A percentile compares a stretch with the other conserved stretches of the same genome.
Evolutionary conservation across 768 basidiomycete species (phyloP).

Genomic region (Dacryopinax primogenitus): DNA sequence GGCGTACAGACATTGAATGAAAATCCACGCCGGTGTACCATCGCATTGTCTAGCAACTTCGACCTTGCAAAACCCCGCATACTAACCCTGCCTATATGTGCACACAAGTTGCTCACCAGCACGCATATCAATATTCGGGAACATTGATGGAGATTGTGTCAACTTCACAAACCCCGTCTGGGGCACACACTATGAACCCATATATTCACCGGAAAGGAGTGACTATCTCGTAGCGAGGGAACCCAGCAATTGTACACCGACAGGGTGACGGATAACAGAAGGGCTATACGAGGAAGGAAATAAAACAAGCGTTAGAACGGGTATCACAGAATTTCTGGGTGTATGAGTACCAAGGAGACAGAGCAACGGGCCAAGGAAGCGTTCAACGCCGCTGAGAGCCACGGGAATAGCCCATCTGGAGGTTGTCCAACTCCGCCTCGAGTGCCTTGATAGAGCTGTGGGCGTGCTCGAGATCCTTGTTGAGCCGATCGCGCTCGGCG

Average conservation of each 20-base stretch:
- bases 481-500: slow-evolving; percentile 93
- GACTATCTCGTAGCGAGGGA: neutral
- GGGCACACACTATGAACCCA: neutral
- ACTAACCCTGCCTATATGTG: neutral
- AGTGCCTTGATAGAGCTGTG: slow-evolving; percentile 84
- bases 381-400: slow-evolving; percentile 26
- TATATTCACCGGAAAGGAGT: slow-evolving; percentile 7
- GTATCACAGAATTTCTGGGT: slow-evolving; percentile 8
- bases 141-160: no score
- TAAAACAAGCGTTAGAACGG: neutral
- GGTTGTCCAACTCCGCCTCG: slow-evolving; percentile 79
- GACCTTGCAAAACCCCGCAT: neutral
- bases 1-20: no score
- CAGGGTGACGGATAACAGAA: neutral
- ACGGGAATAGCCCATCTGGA: slow-evolving; percentile 74
- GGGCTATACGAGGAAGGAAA: neutral
- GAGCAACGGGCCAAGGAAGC: neutral
- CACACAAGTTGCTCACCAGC: neutral
- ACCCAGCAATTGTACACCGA: neutral
- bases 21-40: no score
- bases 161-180: no score
- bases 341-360: neutral
- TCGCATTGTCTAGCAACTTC: no score
- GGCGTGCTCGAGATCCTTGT: slow-evolving; percentile 93
- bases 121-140: no score